Conservation (phyloP, 208 protist species). For the Vickermania ingenoplastis region DNA sequence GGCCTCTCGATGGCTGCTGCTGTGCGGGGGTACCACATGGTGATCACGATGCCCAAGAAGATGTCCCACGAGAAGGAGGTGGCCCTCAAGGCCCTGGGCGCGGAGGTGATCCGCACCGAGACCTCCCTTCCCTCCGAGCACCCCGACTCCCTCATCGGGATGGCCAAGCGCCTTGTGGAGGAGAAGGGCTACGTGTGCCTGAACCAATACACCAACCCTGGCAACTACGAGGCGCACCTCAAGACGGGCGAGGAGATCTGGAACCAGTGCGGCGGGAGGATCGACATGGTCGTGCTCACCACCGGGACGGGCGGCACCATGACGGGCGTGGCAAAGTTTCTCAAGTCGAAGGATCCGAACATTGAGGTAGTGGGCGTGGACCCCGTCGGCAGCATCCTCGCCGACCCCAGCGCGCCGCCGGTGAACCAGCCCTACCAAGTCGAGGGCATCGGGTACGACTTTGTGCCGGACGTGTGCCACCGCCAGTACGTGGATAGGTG, state of each 20-base stretch:
- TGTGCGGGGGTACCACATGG: constrained; percentile 93
- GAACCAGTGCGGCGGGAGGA: constrained; percentile 87
- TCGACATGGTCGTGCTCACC: constrained; percentile 93
- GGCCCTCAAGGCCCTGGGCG: constrained; percentile 88
- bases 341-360: constrained; percentile 54
- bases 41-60: constrained; percentile 98
- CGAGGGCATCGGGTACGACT: constrained; percentile 98
- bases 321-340: constrained; percentile 84
- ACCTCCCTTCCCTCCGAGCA: constrained; percentile 93
- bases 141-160: constrained; percentile 94
- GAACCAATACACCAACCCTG: constrained; percentile 95
- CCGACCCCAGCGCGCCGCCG: constrained; percentile 66
- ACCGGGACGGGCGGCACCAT: constrained; percentile 97
- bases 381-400: constrained; percentile 93
- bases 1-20: constrained; percentile 93
- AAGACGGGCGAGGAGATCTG: constrained; percentile 94
- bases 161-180: constrained; percentile 86
- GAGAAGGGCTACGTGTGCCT: constrained; percentile 94
- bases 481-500: constrained; percentile 85
- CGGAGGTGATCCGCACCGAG: constrained; percentile 94
- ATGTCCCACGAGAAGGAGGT: constrained; percentile 97
- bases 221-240: constrained; percentile 95
- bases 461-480: constrained; percentile 94
- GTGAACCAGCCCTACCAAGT: constrained; percentile 79
- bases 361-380: constrained; percentile 94